These are phyloP conservation scores for Calonectria henricotiae DNA, from an alignment of 2,329 filamentous ascomycete genomes.

Conservation along the genomic window DNA sequence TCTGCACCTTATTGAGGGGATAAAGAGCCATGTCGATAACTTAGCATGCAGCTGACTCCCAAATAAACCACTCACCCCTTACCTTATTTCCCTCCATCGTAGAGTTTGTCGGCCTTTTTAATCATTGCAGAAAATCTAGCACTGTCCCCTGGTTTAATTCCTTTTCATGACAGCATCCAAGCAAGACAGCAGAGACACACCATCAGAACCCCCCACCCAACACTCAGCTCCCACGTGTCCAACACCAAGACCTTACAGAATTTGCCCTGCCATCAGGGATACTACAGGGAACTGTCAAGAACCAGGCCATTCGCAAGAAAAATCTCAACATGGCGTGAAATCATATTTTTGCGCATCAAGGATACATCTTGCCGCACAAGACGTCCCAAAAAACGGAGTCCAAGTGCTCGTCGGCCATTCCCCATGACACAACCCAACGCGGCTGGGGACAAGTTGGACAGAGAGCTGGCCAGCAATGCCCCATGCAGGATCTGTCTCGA, in stretches of 20 bases:
- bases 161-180: background rate
- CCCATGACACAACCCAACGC: background rate
- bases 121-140: background rate
- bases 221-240: background rate
- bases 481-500: constrained; percentile 25
- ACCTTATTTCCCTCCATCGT: background rate
- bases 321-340: background rate
- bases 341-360: no score
- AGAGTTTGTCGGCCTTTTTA: no score
- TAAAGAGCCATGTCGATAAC: background rate
- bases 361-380: background rate
- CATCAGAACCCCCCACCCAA: background rate
- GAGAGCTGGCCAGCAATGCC: background rate
- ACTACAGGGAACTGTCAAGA: no score
- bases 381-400: background rate
- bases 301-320: background rate
- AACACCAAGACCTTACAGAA: background rate
- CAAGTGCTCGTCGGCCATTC: constrained; percentile 15
- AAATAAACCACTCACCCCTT: constrained; percentile 11
- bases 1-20: background rate
- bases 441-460: background rate
- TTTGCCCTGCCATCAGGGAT: background rate
- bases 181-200: no score
- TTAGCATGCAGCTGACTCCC: background rate
- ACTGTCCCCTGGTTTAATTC: background rate